Base-by-base conservation (phyloP, 2,329 filamentous ascomycete species). In the Alternaria infectoria region DNA sequence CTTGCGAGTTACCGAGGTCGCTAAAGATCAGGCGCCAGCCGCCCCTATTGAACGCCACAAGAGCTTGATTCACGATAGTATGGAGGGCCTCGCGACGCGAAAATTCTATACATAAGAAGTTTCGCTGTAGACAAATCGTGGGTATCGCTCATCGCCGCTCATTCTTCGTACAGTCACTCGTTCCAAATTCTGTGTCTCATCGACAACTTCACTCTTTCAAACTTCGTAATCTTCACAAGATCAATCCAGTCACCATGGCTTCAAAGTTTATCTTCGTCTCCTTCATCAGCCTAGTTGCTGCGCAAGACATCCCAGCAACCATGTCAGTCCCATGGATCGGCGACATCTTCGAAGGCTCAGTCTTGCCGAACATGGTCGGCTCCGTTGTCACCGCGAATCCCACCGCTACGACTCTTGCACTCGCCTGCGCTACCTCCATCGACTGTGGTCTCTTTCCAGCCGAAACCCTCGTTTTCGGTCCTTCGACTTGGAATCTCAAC, bases 391-490 rank as follows among this genome's bases (percentile, higher is more conserved):
- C 56, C n/a, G 71, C 61, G 26, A 61, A 63, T 50, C 30, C 57
- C 10, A 30, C 51, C 6, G 63, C 65, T 3, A 73, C 71, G 5
- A 67, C 67, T 10, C 15, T 69, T 17, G 26, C 58, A 0, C 58
- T 73, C 2, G 43, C 52, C n/a, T 72, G 68, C 55, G 25, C 59
- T 2, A 26, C 12, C 6, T 9, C 51, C 4, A 10, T 13, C 6
- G 68, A 70, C 4, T 74, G 70, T 60, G 71, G 70, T 19, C 61
- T 74, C 5, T 71, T 71, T n/a, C 71, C 71, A 25, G 45, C 57
- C 4, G 62, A 73, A 6, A 68, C 65, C 9, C 49, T 74, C 12
- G 64, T 67, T 7, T 57, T 64, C 23, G 70, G 70, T 15, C 69
- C 70, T 10, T 69, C 68, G 21, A 70, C 65, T 11, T 73, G 64